Percentiles rank a stretch among this genome's conserved stretches.
Evolutionary conservation across 2,329 filamentous ascomycete species (phyloP).

Genomic region (Didymellaceae sp.): DNA sequence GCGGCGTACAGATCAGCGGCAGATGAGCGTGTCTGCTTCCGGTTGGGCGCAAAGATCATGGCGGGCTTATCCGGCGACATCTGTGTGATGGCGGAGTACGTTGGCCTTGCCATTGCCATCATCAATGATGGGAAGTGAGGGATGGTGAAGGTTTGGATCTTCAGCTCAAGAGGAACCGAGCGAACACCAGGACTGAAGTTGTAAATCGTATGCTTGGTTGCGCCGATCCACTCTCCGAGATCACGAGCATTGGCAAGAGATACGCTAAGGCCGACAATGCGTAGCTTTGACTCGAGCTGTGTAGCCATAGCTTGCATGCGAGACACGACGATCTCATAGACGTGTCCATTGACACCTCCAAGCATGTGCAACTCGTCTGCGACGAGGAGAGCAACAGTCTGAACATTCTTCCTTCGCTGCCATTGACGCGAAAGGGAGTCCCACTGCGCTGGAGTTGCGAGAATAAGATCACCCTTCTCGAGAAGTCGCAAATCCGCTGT

Average conservation of each 20-base stretch:
- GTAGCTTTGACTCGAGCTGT: conserved; percentile 82
- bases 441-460: conserved; percentile 95
- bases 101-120: conserved; percentile 97
- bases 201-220: conserved; percentile 96
- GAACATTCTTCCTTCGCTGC: conserved; percentile 95
- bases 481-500: conserved; percentile 88
- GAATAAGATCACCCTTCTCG: conserved; percentile 83
- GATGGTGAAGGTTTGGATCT: conserved; percentile 93
- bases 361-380: conserved; percentile 95
- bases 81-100: conserved; percentile 86
- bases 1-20: conserved; percentile 87
- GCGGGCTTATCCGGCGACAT: conserved; percentile 88
- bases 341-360: conserved; percentile 82
- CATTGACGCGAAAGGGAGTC: conserved; percentile 94
- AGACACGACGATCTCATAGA: conserved; percentile 97
- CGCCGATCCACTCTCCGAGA: conserved; percentile 96
- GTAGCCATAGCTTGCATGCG: conserved; percentile 96
- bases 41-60: conserved; percentile 87
- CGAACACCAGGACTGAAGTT: conserved; percentile 96
- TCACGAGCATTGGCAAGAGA: conserved; percentile 92
- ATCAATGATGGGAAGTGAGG: conserved; percentile 98
- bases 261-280: conserved; percentile 88
- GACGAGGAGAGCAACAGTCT: conserved; percentile 88
- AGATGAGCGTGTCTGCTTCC: conserved; percentile 90
- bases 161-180: conserved; percentile 86